Evolutionary conservation across 805 yeast species (phyloP), one percentile per base, ranked within the genome.

Genomic region (Candida methanosorbosa): DNA sequence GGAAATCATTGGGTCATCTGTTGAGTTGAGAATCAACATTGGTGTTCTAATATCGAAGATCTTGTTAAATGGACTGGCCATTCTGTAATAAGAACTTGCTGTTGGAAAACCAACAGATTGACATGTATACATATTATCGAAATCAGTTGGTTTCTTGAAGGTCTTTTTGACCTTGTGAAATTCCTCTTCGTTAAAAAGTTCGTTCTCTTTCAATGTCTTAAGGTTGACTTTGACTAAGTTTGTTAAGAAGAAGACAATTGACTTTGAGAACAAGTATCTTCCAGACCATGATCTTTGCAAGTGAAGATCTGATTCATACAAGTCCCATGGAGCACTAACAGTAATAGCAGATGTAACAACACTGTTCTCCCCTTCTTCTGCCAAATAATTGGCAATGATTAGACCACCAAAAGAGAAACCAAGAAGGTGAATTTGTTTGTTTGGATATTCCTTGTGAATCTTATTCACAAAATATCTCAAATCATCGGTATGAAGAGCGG

Each of bases 351-450:
- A 78, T 27, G 68, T 64, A 37, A 80, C 63, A 36, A 68, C 68
- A 1, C 69, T 51, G 34, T 70, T 57, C 2, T 68, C 72, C 5
- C 67, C 68, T 45, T 78, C 84, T 54, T 79, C 82, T 24, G 83
- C 88, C 35, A 82, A 54, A 48, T 79, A 82, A 49, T 82, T 82
- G 15, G 79, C 64, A 26, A 75, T 47, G 32, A 81, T 64, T 11
- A 81, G 64, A 9, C 84, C 82, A 27, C 94, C 94, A 40, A 82
- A 71, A 1, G 88, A 80, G 43, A 74, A 77, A 0, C 88, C 92
- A 29, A 75, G 67, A 11, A 75, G 64, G 48, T 68, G 81, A n/a
- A 82, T 63, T 38, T 73, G 70, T 56, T 81, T 78, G 21, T 65
- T 57, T 22, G 87, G 86, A 61, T 72, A 74, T 35, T 63, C 64